Base-by-base conservation (phyloP, 2,329 filamentous ascomycete genomes). In the Hypoxylon sp. region DNA sequence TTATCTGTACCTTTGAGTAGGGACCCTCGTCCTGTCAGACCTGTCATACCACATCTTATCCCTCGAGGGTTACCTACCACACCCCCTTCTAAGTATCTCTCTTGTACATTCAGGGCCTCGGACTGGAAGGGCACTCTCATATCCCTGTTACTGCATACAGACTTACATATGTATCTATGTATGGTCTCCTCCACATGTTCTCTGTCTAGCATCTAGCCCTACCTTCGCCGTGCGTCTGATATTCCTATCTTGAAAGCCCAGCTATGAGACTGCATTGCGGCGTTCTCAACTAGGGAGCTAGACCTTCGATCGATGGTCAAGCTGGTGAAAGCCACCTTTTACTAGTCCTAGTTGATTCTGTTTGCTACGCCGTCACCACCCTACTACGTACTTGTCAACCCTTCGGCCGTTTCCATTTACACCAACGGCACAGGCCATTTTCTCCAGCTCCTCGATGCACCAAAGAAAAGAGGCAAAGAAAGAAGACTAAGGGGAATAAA, bases 91-190 rank as follows among this genome's bases (percentile, higher is more conserved):
- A 75, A 59, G 71, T 73, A 74, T 74, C 68, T 72, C 65, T 67
- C 65, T 67, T 70, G 57, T 67, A 65, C 39, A 67, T 72, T 75
- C 71, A 71, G 73, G 72, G 66, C 71, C 73, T 75, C 73, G 74
- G 72, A 72, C 74, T 76, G 65, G 66, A 73, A 68, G 68, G 75
- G 70, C 73, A 75, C 72, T 72, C 69, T 69, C 74, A 69, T 61
- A 79, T 77, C 80, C 80, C 75, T 80, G 79, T 74, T 76, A 69
- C 72, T 79, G 80, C 76, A 80, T 80, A 77, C 75, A 78, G 73
- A 77, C 75, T 75, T 79, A 77, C 78, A 80, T 80, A 80, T 80
- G 79, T 80, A 81, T 72, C 74, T 74, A 72, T 71, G 75, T 77
- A 78, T 72, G 66, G 72, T 70, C 65, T 75, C 77, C 75, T 78